Base-by-base conservation (phyloP, 257 asterid species). In the Cruciata laevipes region DNA sequence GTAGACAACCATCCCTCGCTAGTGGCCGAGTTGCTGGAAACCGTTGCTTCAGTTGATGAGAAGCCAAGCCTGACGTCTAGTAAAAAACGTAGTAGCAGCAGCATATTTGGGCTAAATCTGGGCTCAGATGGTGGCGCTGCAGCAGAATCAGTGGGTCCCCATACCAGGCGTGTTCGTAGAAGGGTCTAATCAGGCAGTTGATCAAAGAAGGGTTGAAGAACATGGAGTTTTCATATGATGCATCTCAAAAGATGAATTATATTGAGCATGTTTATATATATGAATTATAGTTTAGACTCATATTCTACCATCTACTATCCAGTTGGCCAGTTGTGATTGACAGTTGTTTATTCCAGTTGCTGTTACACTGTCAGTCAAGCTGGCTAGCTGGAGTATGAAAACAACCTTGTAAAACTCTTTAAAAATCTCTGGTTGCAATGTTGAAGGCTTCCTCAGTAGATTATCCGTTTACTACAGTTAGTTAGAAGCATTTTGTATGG, bases 41-140 rank as follows among this genome's bases (percentile, higher is more conserved):
- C 97, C 16, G 86, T 87, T 73, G 97, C 96, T 13, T 83, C 84
- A 10, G 87, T 69, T 56, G 97, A 86, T 55, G 93, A 84, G 71
- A 89, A 86, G 76, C 71, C 95, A 23, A 82, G 71, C 73, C 56
- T 68, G 42, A 69, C 61, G 27, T 79, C 84, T 3, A 81, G 87
- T 77, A 87, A 84, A 88, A 92, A 89, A 74, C 83, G 96, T 75
- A 89, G 97, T 67, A 80, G 93, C 66, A 87, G 98, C 87, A 89
- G 98, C 81, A 83, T 86, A 66, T 77, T 89, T 33, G 97, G 95
- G 66, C 82, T 92, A 21, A 93, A 86, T 78, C 61, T 92, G 74
- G 95, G 85, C 24, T 82, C 83, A 3, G 96, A 82, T 77, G 89
- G 84, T 44, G 84, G 69, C 20, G 82, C 69, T 7, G 84, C 90